Conservation (phyloP, 108 stramenopile genomes). For the Schizochytrium sp. region DNA sequence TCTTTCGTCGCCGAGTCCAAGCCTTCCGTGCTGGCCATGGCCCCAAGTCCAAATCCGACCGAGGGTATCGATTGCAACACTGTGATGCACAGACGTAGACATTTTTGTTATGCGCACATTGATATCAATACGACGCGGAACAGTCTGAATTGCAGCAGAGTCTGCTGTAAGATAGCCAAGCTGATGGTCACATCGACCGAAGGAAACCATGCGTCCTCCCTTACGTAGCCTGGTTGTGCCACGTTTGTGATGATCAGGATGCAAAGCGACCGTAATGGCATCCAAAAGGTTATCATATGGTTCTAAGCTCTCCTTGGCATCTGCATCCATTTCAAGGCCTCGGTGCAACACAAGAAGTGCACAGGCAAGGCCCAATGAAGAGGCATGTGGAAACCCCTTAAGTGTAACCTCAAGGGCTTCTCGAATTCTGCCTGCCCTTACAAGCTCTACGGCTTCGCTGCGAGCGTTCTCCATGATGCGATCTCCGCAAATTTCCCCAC, state of each 20-base stretch:
- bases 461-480: neutral
- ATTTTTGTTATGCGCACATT: slow-evolving; percentile 19
- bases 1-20: slow-evolving; percentile 45
- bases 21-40: slow-evolving; percentile 45
- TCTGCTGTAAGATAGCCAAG: slow-evolving; percentile 46
- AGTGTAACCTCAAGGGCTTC: neutral
- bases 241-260: neutral
- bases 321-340: neutral
- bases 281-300: neutral
- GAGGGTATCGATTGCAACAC: neutral
- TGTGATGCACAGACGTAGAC: slow-evolving; percentile 16
- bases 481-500: too few species aligned
- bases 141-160: neutral
- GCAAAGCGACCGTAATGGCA: neutral
- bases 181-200: slow-evolving; percentile 22
- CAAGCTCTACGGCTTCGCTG: neutral
- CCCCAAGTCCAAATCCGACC: slow-evolving; percentile 47
- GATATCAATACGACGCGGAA: slow-evolving; percentile 23
- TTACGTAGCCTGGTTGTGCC: neutral
- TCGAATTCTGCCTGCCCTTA: neutral
- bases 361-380: slow-evolving; percentile 1
- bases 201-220: slow-evolving; percentile 10
- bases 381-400: neutral
- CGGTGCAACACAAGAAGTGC: slow-evolving; percentile 21
- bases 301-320: slow-evolving; percentile 4